phyloP scores from a whole-genome alignment of 257 asterid genomes.

The Nyctanthes arbortristis region DNA sequence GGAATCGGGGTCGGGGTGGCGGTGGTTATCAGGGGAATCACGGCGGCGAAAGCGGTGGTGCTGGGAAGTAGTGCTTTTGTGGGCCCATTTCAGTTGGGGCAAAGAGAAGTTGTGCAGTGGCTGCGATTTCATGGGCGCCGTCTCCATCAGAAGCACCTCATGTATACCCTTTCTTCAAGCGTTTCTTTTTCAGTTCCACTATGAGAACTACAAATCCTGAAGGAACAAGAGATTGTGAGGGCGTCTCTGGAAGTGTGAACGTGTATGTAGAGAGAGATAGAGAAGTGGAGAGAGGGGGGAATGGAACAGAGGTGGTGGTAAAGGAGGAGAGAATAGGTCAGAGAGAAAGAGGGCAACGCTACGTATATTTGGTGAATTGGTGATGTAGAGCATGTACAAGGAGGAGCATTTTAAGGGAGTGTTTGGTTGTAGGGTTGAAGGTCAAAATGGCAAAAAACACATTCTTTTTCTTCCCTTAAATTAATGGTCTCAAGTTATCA shows the following conservation, averaged over 20 bases:
- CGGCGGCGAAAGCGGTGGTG: constrained; percentile 62
- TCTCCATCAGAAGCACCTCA: constrained; percentile 52
- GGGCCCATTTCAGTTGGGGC: constrained; percentile 74
- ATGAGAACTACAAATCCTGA: not conserved
- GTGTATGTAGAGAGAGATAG: not conserved
- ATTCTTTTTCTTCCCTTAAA: no score
- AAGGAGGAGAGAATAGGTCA: constrained; percentile 2
- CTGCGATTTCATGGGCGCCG: constrained; percentile 73
- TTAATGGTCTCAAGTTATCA: no score
- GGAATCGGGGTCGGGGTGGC: constrained; percentile 29
- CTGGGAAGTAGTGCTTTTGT: constrained; percentile 48
- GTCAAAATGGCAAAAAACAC: not conserved
- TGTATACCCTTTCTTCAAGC: not conserved
- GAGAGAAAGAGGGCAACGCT: not conserved
- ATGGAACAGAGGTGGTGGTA: not conserved
- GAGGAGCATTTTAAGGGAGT: not conserved
- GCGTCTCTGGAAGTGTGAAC: not conserved
- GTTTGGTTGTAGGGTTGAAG: not conserved
- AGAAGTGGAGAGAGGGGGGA: not conserved
- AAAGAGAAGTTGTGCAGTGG: constrained; percentile 81
- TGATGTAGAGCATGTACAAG: not conserved
- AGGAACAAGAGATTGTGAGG: not conserved
- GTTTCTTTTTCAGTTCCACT: not conserved
- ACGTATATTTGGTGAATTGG: not conserved
- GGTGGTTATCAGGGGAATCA: constrained; percentile 47